These are phyloP conservation scores for Phytopythium mirpurense DNA, from an alignment of 352 stramenopile species.

Conservation along the genomic window DNA sequence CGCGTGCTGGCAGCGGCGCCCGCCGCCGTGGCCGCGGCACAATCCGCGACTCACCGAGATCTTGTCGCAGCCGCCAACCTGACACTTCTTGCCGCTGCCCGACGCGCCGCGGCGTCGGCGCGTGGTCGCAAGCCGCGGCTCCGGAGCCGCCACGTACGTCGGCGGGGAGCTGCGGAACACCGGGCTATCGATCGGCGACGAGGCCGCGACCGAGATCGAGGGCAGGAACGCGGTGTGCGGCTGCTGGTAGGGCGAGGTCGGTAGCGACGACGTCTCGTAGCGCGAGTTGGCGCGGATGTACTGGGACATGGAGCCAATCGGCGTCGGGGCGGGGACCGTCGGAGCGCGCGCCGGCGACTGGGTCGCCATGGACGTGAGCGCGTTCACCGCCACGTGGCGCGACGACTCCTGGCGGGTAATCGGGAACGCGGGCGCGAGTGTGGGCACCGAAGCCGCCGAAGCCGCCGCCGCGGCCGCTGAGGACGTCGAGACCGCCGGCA, in stretches of 20 bases:
- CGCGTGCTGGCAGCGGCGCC: conserved; percentile 48
- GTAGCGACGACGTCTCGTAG: conserved; percentile 19
- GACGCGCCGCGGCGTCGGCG: conserved; percentile 28
- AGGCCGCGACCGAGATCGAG: conserved; percentile 10
- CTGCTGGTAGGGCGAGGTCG: conserved; percentile 7
- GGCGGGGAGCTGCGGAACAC: conserved; percentile 16
- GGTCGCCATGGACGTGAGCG: conserved; percentile 16
- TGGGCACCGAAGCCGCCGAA: neutral
- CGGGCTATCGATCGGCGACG: conserved; percentile 22
- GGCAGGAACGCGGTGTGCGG: neutral
- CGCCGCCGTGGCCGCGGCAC: conserved; percentile 62
- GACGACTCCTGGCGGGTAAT: conserved; percentile 8
- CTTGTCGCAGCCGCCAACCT: conserved; percentile 49
- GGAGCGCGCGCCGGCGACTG: conserved; percentile 8
- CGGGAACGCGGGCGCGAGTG: conserved; percentile 1
- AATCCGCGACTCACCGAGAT: conserved; percentile 61
- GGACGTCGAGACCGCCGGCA: conserved; percentile 19
- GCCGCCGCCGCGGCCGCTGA: neutral
- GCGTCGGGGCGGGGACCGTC: conserved; percentile 6
- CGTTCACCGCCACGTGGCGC: conserved; percentile 17
- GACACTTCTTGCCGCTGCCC: conserved; percentile 51
- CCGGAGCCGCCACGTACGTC: conserved; percentile 8
- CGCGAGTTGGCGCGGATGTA: conserved; percentile 23
- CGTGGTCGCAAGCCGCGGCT: conserved; percentile 9
- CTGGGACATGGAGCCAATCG: conserved; percentile 15